Evolutionary conservation across 306 rosid genomes (phyloP).

Genomic region (Quercus parvula): DNA sequence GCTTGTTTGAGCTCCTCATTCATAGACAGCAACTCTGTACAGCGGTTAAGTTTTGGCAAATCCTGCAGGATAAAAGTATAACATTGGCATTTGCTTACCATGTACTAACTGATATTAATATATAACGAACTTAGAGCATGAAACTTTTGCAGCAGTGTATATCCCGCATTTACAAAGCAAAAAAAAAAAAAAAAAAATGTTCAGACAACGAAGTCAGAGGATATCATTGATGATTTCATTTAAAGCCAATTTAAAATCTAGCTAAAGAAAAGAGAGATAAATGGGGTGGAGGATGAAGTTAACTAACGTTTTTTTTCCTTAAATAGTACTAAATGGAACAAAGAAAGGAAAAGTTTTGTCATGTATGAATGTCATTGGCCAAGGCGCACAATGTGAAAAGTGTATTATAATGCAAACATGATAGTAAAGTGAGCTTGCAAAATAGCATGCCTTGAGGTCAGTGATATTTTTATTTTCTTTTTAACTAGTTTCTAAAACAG

Average conservation of each 20-base stretch:
- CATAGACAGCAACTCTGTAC: conserved; percentile 80
- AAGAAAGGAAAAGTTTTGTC: neutral
- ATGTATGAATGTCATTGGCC: neutral
- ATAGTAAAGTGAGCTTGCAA: neutral
- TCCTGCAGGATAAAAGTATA: conserved; percentile 47
- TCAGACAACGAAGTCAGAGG: no score
- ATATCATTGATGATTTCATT: no score
- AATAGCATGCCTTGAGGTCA: neutral
- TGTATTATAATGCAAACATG: no score
- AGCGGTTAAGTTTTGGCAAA: conserved; percentile 73
- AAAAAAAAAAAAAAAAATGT: neutral
- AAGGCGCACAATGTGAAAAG: neutral
- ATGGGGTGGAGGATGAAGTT: no score
- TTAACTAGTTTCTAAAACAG: neutral
- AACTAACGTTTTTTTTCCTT: no score
- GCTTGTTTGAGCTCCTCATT: conserved; percentile 93
- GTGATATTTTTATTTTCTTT: neutral
- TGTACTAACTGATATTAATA: neutral
- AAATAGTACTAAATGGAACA: neutral
- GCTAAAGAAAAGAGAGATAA: no score
- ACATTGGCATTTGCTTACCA: neutral
- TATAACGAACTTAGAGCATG: neutral
- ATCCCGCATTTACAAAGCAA: neutral
- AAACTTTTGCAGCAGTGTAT: neutral
- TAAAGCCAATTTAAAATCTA: no score